Evolutionary conservation across 805 yeast species (phyloP), one percentile per base, ranked within the genome.

Genomic region (Zygosaccharomyces rouxii): DNA sequence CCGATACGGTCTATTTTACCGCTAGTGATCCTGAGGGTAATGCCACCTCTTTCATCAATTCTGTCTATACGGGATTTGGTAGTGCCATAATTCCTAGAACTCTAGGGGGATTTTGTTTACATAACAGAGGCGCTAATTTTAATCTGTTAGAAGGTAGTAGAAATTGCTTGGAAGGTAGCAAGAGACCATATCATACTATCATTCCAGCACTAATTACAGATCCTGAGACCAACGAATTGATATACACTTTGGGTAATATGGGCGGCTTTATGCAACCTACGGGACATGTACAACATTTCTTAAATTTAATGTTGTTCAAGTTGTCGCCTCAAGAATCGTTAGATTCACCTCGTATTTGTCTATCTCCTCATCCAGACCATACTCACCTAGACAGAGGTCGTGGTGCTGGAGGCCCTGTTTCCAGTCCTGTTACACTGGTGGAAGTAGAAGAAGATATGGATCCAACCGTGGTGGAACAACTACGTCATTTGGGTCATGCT

Each of bases 181-280:
- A 86, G 63, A 71, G 94, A 54, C 82, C 89, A 1, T 86, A 85
- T 64, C 95, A 87, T 59, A 87, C 95, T 0, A 86, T 86, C 50
- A 86, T 86, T 50, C 95, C 95, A 0, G 87, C 89, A 0, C 76
- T 86, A 82, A 77, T 86, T 26, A 86, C 95, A 11, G 64, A 70
- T 2, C 44, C 49, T 4, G 43, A 22, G 19, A 14, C 22, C 5
- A 70, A 69, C 4, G 51, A 55, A 2, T 66, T 86, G n/a, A 81
- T 74, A 58, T 89, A 89, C 0, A 69, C 83, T n/a, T 83, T 75
- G 56, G 94, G 92, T 43, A 86, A 84, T 52, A 86, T 85, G 89
- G 95, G 95, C 14, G 95, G 92, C 0, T 86, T 81, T 69, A 85
- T 83, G 71, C 95, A 87, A 64, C 95, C 95, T 2, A 88, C 84